Base-by-base conservation (phyloP, 2,329 filamentous ascomycete genomes). In the Sclerotiophoma versabilis region DNA sequence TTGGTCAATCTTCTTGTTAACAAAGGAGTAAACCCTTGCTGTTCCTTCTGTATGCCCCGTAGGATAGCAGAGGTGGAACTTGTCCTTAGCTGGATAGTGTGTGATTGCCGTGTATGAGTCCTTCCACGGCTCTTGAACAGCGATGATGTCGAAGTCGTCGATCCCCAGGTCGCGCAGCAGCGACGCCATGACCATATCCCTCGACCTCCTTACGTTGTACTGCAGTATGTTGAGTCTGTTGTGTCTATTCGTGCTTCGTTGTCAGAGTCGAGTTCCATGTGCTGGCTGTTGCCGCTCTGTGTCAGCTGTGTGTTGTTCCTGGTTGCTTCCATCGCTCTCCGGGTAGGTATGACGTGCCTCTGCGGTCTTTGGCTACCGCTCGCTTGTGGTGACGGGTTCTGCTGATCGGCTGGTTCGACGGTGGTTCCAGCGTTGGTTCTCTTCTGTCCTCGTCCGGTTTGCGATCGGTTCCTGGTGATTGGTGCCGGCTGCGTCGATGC, bases 11-110 rank as follows among this genome's bases (percentile, higher is more conserved):
- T 43, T 52, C 42, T 65, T 69, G 30, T 65, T 68, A 11, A 70
- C 48, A 41, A 65, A 69, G 45, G 66, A 64, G 48, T 57, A 70
- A 15, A 64, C 57, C 46, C 62, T 41, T 10, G 63, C 49, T 14
- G 42, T 47, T 26, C 52, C 55, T 49, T 56, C 37, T 12, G 49
- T 39, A 19, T 37, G 11, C n/a, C 36, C 50, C 26, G n/a, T n/a
- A n/a, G n/a, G n/a, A n/a, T n/a, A n/a, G n/a, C n/a, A n/a, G n/a
- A n/a, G n/a, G n/a, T n/a, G n/a, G n/a, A n/a, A n/a, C 20, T 26
- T 32, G 63, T 50, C 15, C 54, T 57, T 52, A n/a, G 58, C 58
- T 56, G 51, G 60, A 52, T 70, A 55, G 44, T 70, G 53, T 23
- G 59, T 70, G 4, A 64, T 66, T 7, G 45, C 51, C 33, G 33